A percentile compares a stretch with the other conserved stretches of the same genome.
Evolutionary conservation across 1,139 yeast genomes (phyloP).

Genomic region (Blastobotrys malaysiensis): DNA sequence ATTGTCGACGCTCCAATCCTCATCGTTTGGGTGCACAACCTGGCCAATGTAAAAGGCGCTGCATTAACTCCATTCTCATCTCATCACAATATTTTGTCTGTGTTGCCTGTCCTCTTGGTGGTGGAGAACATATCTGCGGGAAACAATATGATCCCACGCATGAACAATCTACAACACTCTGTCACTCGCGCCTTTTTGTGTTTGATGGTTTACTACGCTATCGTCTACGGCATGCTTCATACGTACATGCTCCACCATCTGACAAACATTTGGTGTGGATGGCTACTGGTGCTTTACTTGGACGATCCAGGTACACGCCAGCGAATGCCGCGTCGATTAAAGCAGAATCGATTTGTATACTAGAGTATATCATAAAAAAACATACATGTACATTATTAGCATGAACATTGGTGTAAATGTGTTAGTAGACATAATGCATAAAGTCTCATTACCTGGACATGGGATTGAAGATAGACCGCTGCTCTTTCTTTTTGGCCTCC

Average conservation of each 20-base stretch:
- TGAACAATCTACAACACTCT: slow-evolving; percentile 12
- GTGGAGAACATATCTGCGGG: slow-evolving; percentile 21
- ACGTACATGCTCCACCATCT: slow-evolving; percentile 35
- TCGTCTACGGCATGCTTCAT: slow-evolving; percentile 32
- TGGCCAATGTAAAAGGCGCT: slow-evolving; percentile 19
- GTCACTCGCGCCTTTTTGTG: slow-evolving; percentile 20
- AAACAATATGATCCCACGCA: slow-evolving; percentile 18
- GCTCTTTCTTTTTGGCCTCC: slow-evolving; percentile 28
- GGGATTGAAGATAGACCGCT: slow-evolving; percentile 9
- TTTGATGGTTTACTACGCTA: slow-evolving; percentile 26
- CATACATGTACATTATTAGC: neutral
- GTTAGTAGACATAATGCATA: neutral
- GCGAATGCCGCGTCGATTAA: slow-evolving; percentile 3
- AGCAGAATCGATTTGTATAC: neutral
- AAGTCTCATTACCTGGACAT: neutral
- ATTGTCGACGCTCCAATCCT: slow-evolving; percentile 33
- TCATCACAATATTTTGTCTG: slow-evolving; percentile 27
- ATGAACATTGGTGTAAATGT: too few species aligned
- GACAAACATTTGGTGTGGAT: slow-evolving; percentile 26
- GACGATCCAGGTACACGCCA: slow-evolving; percentile 15
- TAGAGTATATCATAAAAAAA: neutral
- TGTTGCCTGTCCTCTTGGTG: slow-evolving; percentile 27
- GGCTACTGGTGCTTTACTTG: slow-evolving; percentile 24
- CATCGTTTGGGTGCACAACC: slow-evolving; percentile 34
- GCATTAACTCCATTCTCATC: slow-evolving; percentile 24